phyloP scores from a whole-genome alignment of 768 basidiomycete species.

The Pisolithus sp. region DNA sequence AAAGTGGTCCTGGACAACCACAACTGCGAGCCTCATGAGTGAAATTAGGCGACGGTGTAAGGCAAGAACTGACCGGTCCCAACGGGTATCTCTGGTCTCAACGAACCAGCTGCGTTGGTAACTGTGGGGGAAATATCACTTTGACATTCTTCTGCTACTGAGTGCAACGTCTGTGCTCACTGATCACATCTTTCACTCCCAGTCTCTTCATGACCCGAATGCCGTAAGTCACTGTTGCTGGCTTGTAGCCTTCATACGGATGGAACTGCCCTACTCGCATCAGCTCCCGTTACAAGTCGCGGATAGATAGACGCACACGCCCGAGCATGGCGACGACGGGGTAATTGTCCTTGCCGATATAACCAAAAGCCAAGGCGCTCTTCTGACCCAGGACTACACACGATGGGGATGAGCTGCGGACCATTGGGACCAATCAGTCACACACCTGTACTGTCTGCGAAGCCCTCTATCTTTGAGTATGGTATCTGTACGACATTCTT shows the following conservation, averaged over 20 bases:
- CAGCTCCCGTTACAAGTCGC: not conserved
- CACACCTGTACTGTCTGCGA: slow-evolving; percentile 71
- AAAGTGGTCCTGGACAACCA: slow-evolving; percentile 79
- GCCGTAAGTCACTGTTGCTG: slow-evolving; percentile 68
- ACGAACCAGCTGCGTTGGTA: slow-evolving; percentile 82
- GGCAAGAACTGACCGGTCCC: slow-evolving; percentile 63
- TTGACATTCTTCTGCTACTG: not conserved
- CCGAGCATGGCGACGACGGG: slow-evolving; percentile 90
- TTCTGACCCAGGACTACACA: slow-evolving; percentile 70
- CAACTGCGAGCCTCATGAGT: slow-evolving; percentile 43
- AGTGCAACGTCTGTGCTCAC: slow-evolving; percentile 37
- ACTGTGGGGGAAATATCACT: slow-evolving; percentile 38
- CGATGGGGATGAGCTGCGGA: not conserved
- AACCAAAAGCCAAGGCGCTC: slow-evolving; percentile 75
- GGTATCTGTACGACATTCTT: slow-evolving; percentile 52
- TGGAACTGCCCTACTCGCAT: slow-evolving; percentile 52
- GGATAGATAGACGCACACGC: slow-evolving; percentile 42
- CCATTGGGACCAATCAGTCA: not conserved
- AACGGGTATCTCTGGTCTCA: slow-evolving; percentile 66
- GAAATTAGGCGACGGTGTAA: not conserved
- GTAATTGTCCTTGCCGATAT: slow-evolving; percentile 57
- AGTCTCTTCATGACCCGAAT: slow-evolving; percentile 73
- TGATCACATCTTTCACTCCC: slow-evolving; percentile 69
- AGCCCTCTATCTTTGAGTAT: slow-evolving; percentile 67
- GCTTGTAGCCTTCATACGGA: slow-evolving; percentile 75